Base-by-base conservation (phyloP, 441 rosid species). In the Aquilaria agallochum region DNA sequence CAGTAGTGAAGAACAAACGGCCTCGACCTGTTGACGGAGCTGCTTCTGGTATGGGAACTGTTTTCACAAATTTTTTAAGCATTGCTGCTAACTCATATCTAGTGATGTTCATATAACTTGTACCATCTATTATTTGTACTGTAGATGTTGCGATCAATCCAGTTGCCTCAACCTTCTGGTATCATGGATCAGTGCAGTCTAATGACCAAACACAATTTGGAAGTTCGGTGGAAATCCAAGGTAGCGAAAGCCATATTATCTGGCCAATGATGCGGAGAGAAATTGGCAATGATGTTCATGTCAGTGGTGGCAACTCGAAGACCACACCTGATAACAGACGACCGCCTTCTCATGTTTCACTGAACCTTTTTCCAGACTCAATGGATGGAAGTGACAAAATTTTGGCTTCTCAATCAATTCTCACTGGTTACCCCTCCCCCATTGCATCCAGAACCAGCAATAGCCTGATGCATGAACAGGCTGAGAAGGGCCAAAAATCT, bases 1-100 rank as follows among this genome's bases (percentile, higher is more conserved):
- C 91, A 49, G 78, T 58, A 0, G 50, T 64, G 8, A 95, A 84
- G 83, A 72, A 66, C 69, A 92, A 95, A 75, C 82, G 98, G 75
- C 87, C 89, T 4, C 80, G 98, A 5, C 83, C 82, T 0, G 69
- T 60, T 31, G 81, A 79, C 60, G 59, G 72, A 57, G 74, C 81
- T 46, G 46, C 73, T 52, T 76, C 89, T 53, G 85, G 94, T 86
- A 74, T 56, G 69, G 31, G 63, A 60, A 27, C n/a, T 15, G 5
- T 45, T 47, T 33, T 60, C 58, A 27, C 31, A 3, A 65, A 33
- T 10, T 50, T 46, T 58, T 65, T 55, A 11, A 52, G 14, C 60
- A 11, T 57, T 13, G 42, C 5, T 58, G 63, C 13, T 55, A 57
- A 27, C 33, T 59, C 44, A 11, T 50, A 70, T 66, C 56, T 57